Conservation (phyloP, 257 asterid species). For the Solanum lycopersicoides region DNA sequence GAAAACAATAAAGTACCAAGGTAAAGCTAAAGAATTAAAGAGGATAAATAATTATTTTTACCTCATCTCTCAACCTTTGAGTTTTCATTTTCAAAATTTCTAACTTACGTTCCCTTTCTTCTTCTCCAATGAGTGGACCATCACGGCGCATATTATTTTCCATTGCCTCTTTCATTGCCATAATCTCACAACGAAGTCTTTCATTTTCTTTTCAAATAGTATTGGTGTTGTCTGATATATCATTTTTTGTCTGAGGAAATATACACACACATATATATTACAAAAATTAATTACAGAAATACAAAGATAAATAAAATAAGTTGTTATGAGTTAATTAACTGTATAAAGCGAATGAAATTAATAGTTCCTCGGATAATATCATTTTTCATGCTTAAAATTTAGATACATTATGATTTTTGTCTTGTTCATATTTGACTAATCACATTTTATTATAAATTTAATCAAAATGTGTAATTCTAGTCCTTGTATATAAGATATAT, state of each 20-base stretch:
- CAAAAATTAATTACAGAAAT: not conserved
- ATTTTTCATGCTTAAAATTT: not conserved
- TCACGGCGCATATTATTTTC: constrained; percentile 32
- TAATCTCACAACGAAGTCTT: constrained; percentile 35
- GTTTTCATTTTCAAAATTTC: not conserved
- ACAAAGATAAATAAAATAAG: not conserved
- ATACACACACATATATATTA: not conserved
- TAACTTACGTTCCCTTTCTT: constrained; percentile 6
- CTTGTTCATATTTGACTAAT: not conserved
- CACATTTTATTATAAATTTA: not conserved
- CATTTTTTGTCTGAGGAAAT: constrained; percentile 33
- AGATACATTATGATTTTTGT: not conserved
- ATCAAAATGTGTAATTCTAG: not conserved
- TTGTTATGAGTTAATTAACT: not conserved
- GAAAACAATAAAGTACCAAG: no score
- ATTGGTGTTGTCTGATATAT: constrained; percentile 29
- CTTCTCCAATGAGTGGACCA: constrained; percentile 23
- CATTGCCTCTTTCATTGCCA: constrained; percentile 39
- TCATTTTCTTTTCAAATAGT: constrained; percentile 41
- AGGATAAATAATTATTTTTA: not conserved
- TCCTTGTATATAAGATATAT: not conserved
- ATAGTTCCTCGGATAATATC: not conserved
- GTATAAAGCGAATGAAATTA: not conserved
- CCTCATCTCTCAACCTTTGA: not conserved
- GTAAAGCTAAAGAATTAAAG: no score